These are phyloP conservation scores for Schizochytrium sp. DNA, from an alignment of 108 stramenopile genomes.

Conservation along the genomic window DNA sequence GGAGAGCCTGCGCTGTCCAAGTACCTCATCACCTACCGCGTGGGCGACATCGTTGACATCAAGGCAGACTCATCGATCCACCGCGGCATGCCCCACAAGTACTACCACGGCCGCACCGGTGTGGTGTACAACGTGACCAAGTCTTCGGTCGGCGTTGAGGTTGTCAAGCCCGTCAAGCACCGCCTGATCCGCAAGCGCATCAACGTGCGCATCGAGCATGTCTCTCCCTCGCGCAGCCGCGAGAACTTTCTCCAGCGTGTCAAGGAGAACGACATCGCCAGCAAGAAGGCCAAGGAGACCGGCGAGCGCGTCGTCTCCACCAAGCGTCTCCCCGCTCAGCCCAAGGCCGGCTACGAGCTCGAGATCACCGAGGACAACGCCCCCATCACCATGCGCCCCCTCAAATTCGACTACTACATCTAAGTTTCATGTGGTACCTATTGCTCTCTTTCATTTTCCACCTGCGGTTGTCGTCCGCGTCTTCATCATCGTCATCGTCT, in stretches of 20 bases:
- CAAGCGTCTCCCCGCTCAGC: conserved; percentile 85
- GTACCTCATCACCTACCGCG: conserved; percentile 77
- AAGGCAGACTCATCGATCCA: conserved; percentile 91
- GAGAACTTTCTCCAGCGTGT: conserved; percentile 71
- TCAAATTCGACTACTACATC: conserved; percentile 50
- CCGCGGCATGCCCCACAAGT: conserved; percentile 99
- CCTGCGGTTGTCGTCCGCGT: neutral
- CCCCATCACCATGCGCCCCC: conserved; percentile 39
- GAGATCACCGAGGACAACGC: conserved; percentile 28
- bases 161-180: conserved; percentile 95
- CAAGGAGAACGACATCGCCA: conserved; percentile 43
- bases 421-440: conserved; percentile 14
- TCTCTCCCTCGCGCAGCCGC: conserved; percentile 85
- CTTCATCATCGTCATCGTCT: too few species aligned
- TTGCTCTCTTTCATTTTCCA: neutral
- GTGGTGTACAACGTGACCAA: conserved; percentile 98
- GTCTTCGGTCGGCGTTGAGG: conserved; percentile 85
- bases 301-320: conserved; percentile 34
- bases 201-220: conserved; percentile 97
- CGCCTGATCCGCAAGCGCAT: conserved; percentile 96
- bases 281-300: conserved; percentile 37
- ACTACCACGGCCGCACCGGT: conserved; percentile 98
- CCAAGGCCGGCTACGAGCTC: conserved; percentile 86
- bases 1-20: conserved; percentile 75
- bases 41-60: conserved; percentile 98